Base-by-base conservation (phyloP, 2,329 filamentous ascomycete genomes). In the Myriosclerotinia duriaeana region DNA sequence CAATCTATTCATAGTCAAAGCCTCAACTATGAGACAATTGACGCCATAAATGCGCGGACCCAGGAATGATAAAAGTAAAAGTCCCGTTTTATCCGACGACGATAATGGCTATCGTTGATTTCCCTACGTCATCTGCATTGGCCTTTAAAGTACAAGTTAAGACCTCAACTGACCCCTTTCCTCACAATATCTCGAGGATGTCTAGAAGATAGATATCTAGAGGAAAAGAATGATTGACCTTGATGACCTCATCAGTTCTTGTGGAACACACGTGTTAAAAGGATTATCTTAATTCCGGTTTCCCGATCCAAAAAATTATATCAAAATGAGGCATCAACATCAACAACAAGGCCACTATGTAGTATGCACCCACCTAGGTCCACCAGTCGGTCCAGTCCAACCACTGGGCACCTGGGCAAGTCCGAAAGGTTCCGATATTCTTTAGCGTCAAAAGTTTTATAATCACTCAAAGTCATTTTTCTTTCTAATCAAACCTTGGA, bases 361-460 rank as follows among this genome's bases (percentile, higher is more conserved):
- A n/a, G n/a, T n/a, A n/a, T n/a, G n/a, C n/a, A n/a, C n/a, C n/a
- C n/a, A n/a, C n/a, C n/a, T n/a, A n/a, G n/a, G n/a, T n/a, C n/a
- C n/a, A n/a, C n/a, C n/a, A n/a, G n/a, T n/a, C n/a, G n/a, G n/a
- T n/a, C n/a, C n/a, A n/a, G n/a, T 17, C 14, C 14, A 17, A 46
- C 42, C 14, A 42, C 14, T 17, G 17, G 42, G 12, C 42, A 44
- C 1, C 42, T 2, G 5, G 2, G 6, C 5, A 48, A 8, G 58
- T 60, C 58, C 58, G 58, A 60, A 60, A 60, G 58, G 20, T 60
- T 60, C 58, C 58, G 58, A 60, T 50, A 34, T 34, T 14, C 36
- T 22, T 20, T 60, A 60, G 58, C 58, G 58, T 50, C 58, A 60
- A 60, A 60, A 60, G 58, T 60, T 60, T 60, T 60, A 50, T 60